Conservation (phyloP, 2,329 filamentous ascomycete species). For the Clarireedia paspali region DNA sequence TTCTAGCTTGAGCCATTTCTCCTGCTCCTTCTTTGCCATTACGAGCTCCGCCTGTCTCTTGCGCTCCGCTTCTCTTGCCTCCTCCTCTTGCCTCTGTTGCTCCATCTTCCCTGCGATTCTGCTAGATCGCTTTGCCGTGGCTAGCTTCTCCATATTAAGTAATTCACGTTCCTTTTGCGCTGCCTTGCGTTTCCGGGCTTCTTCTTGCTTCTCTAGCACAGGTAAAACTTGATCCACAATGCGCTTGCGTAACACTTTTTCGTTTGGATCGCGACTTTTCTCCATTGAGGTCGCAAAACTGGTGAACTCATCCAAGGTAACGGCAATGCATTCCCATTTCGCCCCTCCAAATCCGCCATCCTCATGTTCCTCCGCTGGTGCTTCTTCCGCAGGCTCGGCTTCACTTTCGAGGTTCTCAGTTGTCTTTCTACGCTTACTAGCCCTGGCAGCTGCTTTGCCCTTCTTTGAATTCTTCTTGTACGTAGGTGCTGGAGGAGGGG, state of each 20-base stretch:
- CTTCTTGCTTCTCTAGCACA: slow-evolving; percentile 70
- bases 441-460: slow-evolving; percentile 53
- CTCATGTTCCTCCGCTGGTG: slow-evolving; percentile 35
- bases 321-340: slow-evolving; percentile 86
- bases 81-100: slow-evolving; percentile 66
- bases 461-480: slow-evolving; percentile 60
- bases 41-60: slow-evolving; percentile 57
- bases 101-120: slow-evolving; percentile 78
- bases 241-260: slow-evolving; percentile 66
- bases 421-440: slow-evolving; percentile 64
- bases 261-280: slow-evolving; percentile 75
- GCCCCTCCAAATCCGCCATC: slow-evolving; percentile 66
- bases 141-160: slow-evolving; percentile 74
- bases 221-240: slow-evolving; percentile 75
- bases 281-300: slow-evolving; percentile 62
- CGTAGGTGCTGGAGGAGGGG: slow-evolving; percentile 48
- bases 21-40: slow-evolving; percentile 59
- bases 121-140: slow-evolving; percentile 89
- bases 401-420: slow-evolving; percentile 37
- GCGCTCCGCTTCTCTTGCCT: slow-evolving; percentile 61
- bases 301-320: slow-evolving; percentile 71
- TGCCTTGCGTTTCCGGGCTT: slow-evolving; percentile 65
- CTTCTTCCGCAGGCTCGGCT: slow-evolving; percentile 33
- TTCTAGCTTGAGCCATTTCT: slow-evolving; percentile 50
- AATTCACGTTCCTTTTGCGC: slow-evolving; percentile 68